Conservation (phyloP, 2,329 filamentous ascomycete species). For the Diaporthe sp. region DNA sequence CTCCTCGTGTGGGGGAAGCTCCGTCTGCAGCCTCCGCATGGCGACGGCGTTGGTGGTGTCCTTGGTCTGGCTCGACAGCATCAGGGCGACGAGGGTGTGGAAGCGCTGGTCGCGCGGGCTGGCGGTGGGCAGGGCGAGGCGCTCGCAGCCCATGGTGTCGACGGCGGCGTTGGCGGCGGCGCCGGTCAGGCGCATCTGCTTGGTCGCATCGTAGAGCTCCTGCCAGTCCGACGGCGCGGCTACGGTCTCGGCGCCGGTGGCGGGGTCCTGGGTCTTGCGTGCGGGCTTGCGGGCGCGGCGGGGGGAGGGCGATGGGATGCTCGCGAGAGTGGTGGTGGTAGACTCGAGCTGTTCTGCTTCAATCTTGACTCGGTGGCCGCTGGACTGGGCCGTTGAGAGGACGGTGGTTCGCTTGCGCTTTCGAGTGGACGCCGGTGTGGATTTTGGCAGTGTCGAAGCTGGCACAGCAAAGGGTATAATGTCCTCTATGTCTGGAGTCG, state of each 20-base stretch:
- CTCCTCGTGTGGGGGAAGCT: slow-evolving; percentile 69
- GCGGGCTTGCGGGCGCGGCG: slow-evolving; percentile 54
- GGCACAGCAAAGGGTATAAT: slow-evolving; percentile 44
- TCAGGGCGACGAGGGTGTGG: slow-evolving; percentile 88
- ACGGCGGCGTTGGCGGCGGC: slow-evolving; percentile 83
- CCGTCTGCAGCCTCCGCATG: slow-evolving; percentile 83
- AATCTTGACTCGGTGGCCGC: not conserved
- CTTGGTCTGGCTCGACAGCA: slow-evolving; percentile 94
- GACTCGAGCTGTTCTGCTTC: slow-evolving; percentile 24
- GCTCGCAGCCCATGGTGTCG: slow-evolving; percentile 97
- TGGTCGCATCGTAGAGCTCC: slow-evolving; percentile 81
- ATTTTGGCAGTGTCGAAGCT: not conserved
- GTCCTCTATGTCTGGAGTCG: slow-evolving; percentile 52
- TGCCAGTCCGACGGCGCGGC: slow-evolving; percentile 86
- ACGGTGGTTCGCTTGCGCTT: slow-evolving; percentile 49
- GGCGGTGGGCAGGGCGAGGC: slow-evolving; percentile 70
- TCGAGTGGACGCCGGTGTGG: slow-evolving; percentile 42
- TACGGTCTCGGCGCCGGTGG: slow-evolving; percentile 52
- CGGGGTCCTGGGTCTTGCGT: slow-evolving; percentile 48
- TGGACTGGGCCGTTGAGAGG: not conserved
- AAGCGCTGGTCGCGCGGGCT: slow-evolving; percentile 76
- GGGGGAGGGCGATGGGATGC: slow-evolving; percentile 40
- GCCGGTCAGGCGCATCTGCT: slow-evolving; percentile 77
- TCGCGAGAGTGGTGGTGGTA: slow-evolving; percentile 46
- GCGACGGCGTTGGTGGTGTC: slow-evolving; percentile 90